Base-by-base conservation (phyloP, 1,284 basidiomycete species). In the Sphagnurus paluster region DNA sequence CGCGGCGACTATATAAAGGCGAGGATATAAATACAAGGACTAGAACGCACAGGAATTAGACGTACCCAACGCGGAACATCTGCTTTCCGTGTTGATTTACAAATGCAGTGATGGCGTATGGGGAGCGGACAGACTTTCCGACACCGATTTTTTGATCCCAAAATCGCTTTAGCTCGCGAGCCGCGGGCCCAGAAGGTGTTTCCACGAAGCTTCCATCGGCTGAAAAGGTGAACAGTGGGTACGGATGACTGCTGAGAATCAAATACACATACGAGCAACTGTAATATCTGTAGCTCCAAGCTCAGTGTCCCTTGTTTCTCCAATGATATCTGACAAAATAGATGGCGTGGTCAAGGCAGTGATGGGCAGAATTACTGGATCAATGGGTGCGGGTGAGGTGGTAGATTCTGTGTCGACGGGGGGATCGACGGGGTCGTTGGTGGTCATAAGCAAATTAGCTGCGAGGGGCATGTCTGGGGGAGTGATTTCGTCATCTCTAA, bases 171-270 rank as follows among this genome's bases (percentile, higher is more conserved):
- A 91, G 69, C 56, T 87, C 84, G 34, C 79, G 76, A 11, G 87
- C 87, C 19, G 82, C 85, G 20, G 75, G 70, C 6, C 82, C 86
- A 44, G 83, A 87, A 5, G 86, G 78, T 2, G 85, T 90, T 60
- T 91, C 88, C 24, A 90, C 79, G 60, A 84, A 91, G 41, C 73
- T 84, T 48, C 80, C 80, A 60, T 90, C 85, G 49, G 76, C 86
- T 87, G 55, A 39, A 28, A 16, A 34, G 8, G 23, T 11, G 30
- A 44, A 50, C 41, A 51, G 45, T 42, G 46, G 23, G 32, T 9
- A 37, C 32, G 9, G 19, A 34, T 19, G 36, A 42, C 20, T 44
- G 21, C 21, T 42, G 45, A 26, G 52, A 55, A 54, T 26, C 52
- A 26, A 35, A n/a, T n/a, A n/a, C 30, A 79, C 83, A 67, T 58